Evolutionary conservation across 192 early-diverging fungal species (phyloP).

Genomic region (Rhizoclosmatium sp.): DNA sequence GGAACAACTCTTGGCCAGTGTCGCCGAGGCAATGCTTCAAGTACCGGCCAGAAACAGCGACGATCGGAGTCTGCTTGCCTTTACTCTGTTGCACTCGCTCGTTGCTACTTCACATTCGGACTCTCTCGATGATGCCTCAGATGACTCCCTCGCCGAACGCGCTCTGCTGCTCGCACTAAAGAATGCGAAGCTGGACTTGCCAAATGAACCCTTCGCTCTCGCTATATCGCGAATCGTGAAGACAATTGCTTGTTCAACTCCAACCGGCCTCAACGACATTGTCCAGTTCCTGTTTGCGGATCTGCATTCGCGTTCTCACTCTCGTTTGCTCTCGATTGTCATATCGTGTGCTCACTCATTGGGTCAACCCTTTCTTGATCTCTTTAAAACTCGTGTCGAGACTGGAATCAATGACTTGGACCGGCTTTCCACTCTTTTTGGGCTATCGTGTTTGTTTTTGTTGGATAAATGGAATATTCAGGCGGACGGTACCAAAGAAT

Average conservation of each 20-base stretch:
- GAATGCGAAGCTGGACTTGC: not conserved
- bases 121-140: not conserved
- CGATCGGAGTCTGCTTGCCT: not conserved
- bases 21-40: not conserved
- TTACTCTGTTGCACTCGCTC: not conserved
- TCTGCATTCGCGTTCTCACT: not conserved
- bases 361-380: not conserved
- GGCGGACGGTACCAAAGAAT: not conserved
- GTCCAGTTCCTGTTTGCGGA: slow-evolving; percentile 8
- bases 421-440: slow-evolving; percentile 1
- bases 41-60: not conserved
- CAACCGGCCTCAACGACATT: not conserved
- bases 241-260: not conserved
- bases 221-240: not conserved
- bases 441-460: not conserved
- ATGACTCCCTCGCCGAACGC: not conserved
- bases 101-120: not conserved
- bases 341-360: not conserved
- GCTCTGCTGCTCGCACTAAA: not conserved
- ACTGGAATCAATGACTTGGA: not conserved
- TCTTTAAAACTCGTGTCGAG: not conserved
- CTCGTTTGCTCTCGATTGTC: not conserved
- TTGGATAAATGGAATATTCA: not conserved
- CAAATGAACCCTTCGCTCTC: not conserved
- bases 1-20: not conserved